Evolutionary conservation across 331 rosid genomes (phyloP), one percentile per base, ranked within the genome.

Genomic region (Malus hybrid): DNA sequence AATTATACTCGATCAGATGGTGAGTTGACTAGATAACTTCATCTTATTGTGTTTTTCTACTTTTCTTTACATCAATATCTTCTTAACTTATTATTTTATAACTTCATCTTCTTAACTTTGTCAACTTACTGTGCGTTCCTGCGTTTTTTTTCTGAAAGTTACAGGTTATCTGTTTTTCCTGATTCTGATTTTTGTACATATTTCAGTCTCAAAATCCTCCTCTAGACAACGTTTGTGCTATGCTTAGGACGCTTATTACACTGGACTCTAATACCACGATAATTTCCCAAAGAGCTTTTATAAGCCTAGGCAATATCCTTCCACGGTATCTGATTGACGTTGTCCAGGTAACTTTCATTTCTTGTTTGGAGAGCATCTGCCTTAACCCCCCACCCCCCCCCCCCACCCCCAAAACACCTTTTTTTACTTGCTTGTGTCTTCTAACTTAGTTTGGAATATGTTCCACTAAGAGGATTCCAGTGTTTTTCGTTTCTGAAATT

Each of bases 151-250:
- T 60, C 62, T 14, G 39, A 32, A 32, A 20, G 64, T 33, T 55
- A 22, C 29, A 36, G 19, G 14, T 3, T 4, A 13, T 19, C 26
- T 36, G 4, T n/a, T 33, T 28, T 36, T 24, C 61, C 78, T 81
- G 60, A 76, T 73, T 63, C 13, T 67, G 50, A 22, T 72, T 39
- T 75, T 19, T 26, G 5, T 82, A 71, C 53, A 66, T 81, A 30
- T 72, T 50, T 46, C 87, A 90, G 96, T 22, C 53, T 33, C 78
- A 72, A 74, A 86, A 78, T 75, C 91, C 86, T 63, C 89, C 89
- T n/a, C 48, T 93, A 68, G 91, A 87, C 75, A 93, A 87, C 63
- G 8, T 65, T 58, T 93, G 90, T 72, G 88, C 94, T 74, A 84
- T 93, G 85, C 88, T 93, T 39, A 87, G 93, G 72, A 73, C 83